Conservation (phyloP, 805 yeast genomes). For the Myxozyma mucilagina region DNA sequence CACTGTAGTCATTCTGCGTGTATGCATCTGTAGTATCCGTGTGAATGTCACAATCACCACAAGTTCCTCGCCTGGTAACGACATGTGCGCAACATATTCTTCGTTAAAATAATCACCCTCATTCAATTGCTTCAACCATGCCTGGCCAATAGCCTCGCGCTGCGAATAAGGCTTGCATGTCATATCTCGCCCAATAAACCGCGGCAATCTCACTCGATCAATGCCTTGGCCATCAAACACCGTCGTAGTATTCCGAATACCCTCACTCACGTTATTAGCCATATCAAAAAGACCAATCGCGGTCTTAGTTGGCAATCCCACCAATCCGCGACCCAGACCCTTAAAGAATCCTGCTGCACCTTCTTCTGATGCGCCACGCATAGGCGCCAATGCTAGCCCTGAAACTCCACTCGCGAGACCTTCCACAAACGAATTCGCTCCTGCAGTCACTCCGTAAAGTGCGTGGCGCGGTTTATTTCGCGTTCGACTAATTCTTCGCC, state of each 20-base stretch:
- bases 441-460: conserved; percentile 75
- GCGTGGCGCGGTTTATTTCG: conserved; percentile 84
- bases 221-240: conserved; percentile 78
- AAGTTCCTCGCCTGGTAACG: conserved; percentile 76
- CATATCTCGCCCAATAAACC: conserved; percentile 69
- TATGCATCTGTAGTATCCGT: conserved; percentile 65
- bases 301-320: conserved; percentile 94
- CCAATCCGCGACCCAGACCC: conserved; percentile 91
- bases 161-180: conserved; percentile 72
- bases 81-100: conserved; percentile 78
- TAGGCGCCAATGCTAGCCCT: conserved; percentile 88
- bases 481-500: conserved; percentile 69
- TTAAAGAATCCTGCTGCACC: conserved; percentile 92
- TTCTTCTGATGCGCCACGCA: conserved; percentile 81
- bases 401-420: conserved; percentile 84
- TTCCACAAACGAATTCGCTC: conserved; percentile 86
- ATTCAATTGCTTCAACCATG: conserved; percentile 79
- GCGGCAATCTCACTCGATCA: conserved; percentile 77
- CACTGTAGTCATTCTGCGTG: conserved; percentile 58
- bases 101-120: conserved; percentile 78
- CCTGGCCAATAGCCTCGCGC: conserved; percentile 91
- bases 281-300: conserved; percentile 93
- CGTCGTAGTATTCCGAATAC: conserved; percentile 88
- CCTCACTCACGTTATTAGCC: conserved; percentile 90
- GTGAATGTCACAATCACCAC: conserved; percentile 74